These are phyloP conservation scores for Lablab purpureus DNA, from an alignment of 306 rosid genomes.

Conservation along the genomic window DNA sequence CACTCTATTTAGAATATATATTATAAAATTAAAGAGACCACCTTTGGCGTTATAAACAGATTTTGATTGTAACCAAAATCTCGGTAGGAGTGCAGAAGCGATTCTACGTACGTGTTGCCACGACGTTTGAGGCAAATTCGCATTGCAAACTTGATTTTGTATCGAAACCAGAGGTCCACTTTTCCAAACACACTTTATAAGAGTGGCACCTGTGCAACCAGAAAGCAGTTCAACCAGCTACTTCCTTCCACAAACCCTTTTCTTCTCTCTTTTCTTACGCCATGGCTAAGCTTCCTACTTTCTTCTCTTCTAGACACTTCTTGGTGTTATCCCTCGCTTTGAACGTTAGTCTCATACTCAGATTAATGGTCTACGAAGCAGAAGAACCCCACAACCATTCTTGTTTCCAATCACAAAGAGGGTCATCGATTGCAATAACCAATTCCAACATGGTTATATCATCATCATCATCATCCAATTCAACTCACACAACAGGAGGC, in stretches of 20 bases:
- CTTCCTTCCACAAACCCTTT: background rate
- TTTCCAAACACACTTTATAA: background rate
- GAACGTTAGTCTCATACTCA: constrained; percentile 67
- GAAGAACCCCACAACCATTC: constrained; percentile 25
- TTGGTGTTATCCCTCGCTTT: constrained; percentile 73
- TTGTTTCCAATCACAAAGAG: constrained; percentile 42
- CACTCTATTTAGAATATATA: too few species aligned
- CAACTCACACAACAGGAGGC: constrained; percentile 37
- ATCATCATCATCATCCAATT: constrained; percentile 18
- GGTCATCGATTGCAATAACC: background rate
- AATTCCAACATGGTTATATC: constrained; percentile 35
- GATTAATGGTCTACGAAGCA: constrained; percentile 46
- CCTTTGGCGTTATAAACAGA: too few species aligned
- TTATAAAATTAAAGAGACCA: too few species aligned
- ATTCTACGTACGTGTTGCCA: background rate
- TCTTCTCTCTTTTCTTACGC: constrained; percentile 23
- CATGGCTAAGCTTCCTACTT: constrained; percentile 53
- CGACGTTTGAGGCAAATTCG: background rate
- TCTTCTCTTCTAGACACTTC: constrained; percentile 60
- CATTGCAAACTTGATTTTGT: background rate
- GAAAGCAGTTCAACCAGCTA: constrained; percentile 2
- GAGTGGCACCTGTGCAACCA: background rate
- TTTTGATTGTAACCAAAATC: background rate
- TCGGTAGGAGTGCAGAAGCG: background rate
- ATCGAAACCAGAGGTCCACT: background rate